phyloP scores from a whole-genome alignment of 768 basidiomycete species.

The Lentinus tigrinus region DNA sequence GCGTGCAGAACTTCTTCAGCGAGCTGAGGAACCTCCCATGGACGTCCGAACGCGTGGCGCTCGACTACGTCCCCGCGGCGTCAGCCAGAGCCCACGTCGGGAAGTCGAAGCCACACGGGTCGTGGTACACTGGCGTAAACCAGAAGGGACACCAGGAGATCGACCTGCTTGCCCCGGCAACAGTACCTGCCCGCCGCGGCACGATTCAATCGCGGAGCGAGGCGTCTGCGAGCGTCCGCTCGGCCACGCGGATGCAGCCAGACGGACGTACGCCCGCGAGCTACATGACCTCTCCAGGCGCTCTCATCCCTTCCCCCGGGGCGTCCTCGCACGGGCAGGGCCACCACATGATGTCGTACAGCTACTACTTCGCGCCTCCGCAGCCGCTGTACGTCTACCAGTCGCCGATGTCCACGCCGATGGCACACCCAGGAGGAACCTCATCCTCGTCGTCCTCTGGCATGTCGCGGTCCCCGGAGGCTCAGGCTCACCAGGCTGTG shows the following conservation, averaged over 20 bases:
- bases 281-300: constrained; percentile 16
- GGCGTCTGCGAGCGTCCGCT: constrained; percentile 3
- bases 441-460: background rate
- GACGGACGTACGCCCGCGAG: constrained; percentile 10
- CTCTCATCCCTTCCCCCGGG: constrained; percentile 17
- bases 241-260: background rate
- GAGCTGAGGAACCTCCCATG: constrained; percentile 37
- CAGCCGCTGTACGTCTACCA: constrained; percentile 23
- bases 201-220: constrained; percentile 4
- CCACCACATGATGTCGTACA: constrained; percentile 21
- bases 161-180: constrained; percentile 25
- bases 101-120: constrained; percentile 17
- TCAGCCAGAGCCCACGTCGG: constrained; percentile 23
- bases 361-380: constrained; percentile 23
- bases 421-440: background rate
- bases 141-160: constrained; percentile 19
- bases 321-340: constrained; percentile 23
- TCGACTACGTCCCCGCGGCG: constrained; percentile 32
- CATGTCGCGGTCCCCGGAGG: background rate
- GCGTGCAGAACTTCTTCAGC: constrained; percentile 31
- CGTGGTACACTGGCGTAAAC: constrained; percentile 23
- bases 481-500: constrained; percentile 13
- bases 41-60: constrained; percentile 34
- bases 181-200: background rate
- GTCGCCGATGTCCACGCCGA: constrained; percentile 13